phyloP scores from a whole-genome alignment of 768 basidiomycete species.

The Mycena galopus region DNA sequence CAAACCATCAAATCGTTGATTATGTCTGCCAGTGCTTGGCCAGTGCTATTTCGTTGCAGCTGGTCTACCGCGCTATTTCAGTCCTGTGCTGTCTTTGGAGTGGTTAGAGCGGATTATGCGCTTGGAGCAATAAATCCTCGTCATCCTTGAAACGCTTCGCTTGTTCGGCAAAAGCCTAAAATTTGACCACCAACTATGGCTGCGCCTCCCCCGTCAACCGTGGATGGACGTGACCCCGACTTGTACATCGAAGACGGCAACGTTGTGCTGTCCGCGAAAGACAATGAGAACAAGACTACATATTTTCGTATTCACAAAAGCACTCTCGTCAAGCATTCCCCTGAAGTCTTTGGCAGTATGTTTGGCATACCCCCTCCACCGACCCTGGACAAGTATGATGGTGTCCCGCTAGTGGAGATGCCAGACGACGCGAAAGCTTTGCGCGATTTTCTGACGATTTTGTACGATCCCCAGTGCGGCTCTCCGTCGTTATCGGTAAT shows the following conservation, averaged over 20 bases:
- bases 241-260: not conserved
- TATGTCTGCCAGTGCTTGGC: too few species aligned
- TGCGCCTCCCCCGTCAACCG: not conserved
- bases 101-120: too few species aligned
- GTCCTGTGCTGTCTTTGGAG: too few species aligned
- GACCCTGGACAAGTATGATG: not conserved
- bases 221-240: not conserved
- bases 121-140: too few species aligned
- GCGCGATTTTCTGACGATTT: not conserved
- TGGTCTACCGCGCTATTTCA: too few species aligned
- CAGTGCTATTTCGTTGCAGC: too few species aligned
- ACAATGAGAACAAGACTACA: not conserved
- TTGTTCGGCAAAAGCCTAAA: not conserved
- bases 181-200: not conserved
- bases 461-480: not conserved
- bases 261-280: slow-evolving; percentile 3
- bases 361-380: slow-evolving; percentile 11
- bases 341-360: slow-evolving; percentile 7
- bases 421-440: not conserved
- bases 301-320: slow-evolving; percentile 16
- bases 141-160: not conserved
- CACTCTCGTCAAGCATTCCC: slow-evolving; percentile 7
- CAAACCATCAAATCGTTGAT: too few species aligned
- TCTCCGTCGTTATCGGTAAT: not conserved
- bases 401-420: not conserved